Evolutionary conservation across 257 asterid genomes (phyloP), one percentile per base, ranked within the genome.

Genomic region (Fraxinus anomala): DNA sequence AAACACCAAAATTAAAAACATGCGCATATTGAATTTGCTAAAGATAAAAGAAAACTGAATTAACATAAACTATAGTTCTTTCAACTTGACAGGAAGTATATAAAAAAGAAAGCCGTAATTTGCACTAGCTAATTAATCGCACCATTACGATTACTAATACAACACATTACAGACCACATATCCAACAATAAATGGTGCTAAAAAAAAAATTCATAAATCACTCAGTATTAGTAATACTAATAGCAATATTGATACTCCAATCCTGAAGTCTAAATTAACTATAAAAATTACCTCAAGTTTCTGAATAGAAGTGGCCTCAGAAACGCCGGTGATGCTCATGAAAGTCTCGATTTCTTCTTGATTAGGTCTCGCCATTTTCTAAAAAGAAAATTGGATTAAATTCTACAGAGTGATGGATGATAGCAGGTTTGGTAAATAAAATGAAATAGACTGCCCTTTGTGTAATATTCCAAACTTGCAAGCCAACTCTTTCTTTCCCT

Each of bases 271-370:
- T 1, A 63, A 24, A 26, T 63, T 23, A 24, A 24, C 1, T 9
- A 68, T 51, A 3, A 19, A 74, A 36, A 79, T 28, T 76, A 88
- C 94, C 90, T 88, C 88, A 76, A 89, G 74, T 73, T 83, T 85
- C 31, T 47, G 85, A 76, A 86, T 69, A 54, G 94, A 87, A 63
- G 40, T 76, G 79, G 86, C 82, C 76, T 89, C 89, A 44, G 90
- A 76, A 37, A 80, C 90, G 84, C 90, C 90, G 82, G 94, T 81
- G 90, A 89, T 89, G 76, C 82, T 89, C 79, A 89, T 85, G 71
- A 88, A 89, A 76, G 94, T 88, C 0, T 81, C 86, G 81, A 88
- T 84, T 21, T 87, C 83, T 77, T 86, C 90, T 75, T 79, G 89
- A 86, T 88, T 85, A 74, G 88, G 87, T 76, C 73, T 83, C 87